Evolutionary conservation across 78 protist species (phyloP), one percentile per base, ranked within the genome.

Genomic region (Tieghemostelium lacteum): DNA sequence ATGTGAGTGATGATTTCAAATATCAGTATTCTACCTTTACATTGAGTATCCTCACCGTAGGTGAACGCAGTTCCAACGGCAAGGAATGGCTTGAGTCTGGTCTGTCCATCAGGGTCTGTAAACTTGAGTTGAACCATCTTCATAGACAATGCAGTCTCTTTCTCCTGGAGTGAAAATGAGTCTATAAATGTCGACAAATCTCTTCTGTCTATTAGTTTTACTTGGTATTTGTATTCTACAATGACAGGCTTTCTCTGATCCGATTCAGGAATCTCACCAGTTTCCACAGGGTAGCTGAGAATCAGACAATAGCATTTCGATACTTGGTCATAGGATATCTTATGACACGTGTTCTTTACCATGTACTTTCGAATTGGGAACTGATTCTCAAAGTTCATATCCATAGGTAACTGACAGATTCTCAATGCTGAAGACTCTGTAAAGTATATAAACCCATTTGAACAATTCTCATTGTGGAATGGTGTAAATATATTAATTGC

Each of bases 11-110:
- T 63, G 52, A 91, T 77, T 61, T 91, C 94, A 70, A 77, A 91
- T 26, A 91, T 57, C 20, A 88, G 39, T 8, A 88, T 71, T 45
- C 93, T 73, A 52, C 93, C 93, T 40, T 88, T 88, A 50, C 93
- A 88, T 20, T 70, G 74, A 16, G 74, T 72, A 22, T 88, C 93
- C 39, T 88, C 93, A 66, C 85, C 85, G 50, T 52, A 72, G 10
- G 87, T 88, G 28, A 74, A 88, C 0, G 88, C 93, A 10, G 93
- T 88, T 17, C 93, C 93, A n/a, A 88, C 50, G 5, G 39, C 60
- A 37, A 88, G 77, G 40, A 58, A 88, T n/a, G 93, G 93, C n/a
- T 69, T 65, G 3, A 61, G 55, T 45, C 52, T 77, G 2, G 54
- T 73, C 34, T 58, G 37, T n/a, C 72, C 91, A 42, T 69, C 78